A percentile compares a stretch with the other conserved stretches of the same genome.
These are phyloP conservation scores for Fusarium hainanense DNA, from an alignment of 2,329 filamentous ascomycete species.

Conservation along the genomic window DNA sequence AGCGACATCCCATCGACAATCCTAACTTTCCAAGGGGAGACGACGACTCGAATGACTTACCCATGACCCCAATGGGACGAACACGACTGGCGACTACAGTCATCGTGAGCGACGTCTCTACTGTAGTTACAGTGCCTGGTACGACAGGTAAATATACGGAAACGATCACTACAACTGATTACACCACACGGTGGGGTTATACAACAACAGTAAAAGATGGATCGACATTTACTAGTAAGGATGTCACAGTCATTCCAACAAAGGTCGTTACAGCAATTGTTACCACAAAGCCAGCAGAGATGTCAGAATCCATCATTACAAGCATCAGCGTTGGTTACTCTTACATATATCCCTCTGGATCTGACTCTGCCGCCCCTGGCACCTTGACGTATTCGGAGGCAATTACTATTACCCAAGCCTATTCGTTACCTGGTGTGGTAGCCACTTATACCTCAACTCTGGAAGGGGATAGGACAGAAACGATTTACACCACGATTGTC, in stretches of 20 bases:
- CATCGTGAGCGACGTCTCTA: constrained; percentile 29
- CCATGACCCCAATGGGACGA: constrained; percentile 4
- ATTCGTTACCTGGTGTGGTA: constrained; percentile 19
- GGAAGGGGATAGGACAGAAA: constrained; percentile 6
- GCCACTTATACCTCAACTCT: constrained; percentile 13
- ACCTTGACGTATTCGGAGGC: constrained; percentile 12
- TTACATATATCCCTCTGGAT: constrained; percentile 8
- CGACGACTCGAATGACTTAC: not conserved
- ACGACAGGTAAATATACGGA: constrained; percentile 40
- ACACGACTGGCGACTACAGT: constrained; percentile 28
- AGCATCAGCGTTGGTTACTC: constrained; percentile 25
- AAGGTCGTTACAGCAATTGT: constrained; percentile 22
- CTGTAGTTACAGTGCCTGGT: constrained; percentile 33
- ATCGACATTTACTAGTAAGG: constrained; percentile 10
- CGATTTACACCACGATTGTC: constrained; percentile 21
- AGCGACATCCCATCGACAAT: constrained; percentile 10
- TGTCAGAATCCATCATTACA: constrained; percentile 8
- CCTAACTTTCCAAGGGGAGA: not conserved
- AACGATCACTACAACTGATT: constrained; percentile 25
- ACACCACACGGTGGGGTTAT: constrained; percentile 17
- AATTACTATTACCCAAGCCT: constrained; percentile 19
- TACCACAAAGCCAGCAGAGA: constrained; percentile 13
- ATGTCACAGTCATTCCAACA: constrained; percentile 23
- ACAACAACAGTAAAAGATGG: constrained; percentile 27
- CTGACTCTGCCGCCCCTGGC: not conserved